Evolutionary conservation across 2,329 filamentous ascomycete species (phyloP).

Genomic region (Rhynchosporium agropyri): DNA sequence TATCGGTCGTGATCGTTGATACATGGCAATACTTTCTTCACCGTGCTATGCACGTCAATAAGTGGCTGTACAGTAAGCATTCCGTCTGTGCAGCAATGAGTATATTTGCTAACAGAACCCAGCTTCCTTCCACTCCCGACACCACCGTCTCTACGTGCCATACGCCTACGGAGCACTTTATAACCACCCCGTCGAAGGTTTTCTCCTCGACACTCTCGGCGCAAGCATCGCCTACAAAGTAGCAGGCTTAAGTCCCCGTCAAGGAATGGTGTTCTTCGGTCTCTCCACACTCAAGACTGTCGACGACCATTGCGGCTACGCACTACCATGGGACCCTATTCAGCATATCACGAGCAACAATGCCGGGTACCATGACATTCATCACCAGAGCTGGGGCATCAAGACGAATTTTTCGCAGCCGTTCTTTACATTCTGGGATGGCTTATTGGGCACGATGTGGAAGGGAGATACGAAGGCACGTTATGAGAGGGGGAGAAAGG

Average conservation of each 20-base stretch:
- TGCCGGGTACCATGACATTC: conserved; percentile 94
- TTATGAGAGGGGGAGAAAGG: conserved; percentile 39
- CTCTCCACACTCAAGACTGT: conserved; percentile 93
- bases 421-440: conserved; percentile 96
- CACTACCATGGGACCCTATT: conserved; percentile 92
- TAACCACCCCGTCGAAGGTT: conserved; percentile 94
- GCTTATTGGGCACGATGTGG: conserved; percentile 67
- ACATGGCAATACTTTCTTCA: conserved; percentile 99
- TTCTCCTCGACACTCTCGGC: conserved; percentile 88
- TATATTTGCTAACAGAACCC: conserved; percentile 32
- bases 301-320: conserved; percentile 95
- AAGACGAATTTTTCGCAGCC: conserved; percentile 92
- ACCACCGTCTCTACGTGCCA: conserved; percentile 95
- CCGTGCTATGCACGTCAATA: conserved; percentile 95
- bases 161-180: conserved; percentile 97
- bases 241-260: conserved; percentile 79
- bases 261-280: conserved; percentile 88
- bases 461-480: conserved; percentile 36
- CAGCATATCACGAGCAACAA: conserved; percentile 94
- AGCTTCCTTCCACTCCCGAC: conserved; percentile 90
- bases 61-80: conserved; percentile 88
- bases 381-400: conserved; percentile 99
- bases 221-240: conserved; percentile 82
- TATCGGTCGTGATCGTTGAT: conserved; percentile 79
- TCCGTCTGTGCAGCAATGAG: neutral